phyloP scores from a whole-genome alignment of 1,139 yeast genomes.

The Zygoascus meyerae region DNA sequence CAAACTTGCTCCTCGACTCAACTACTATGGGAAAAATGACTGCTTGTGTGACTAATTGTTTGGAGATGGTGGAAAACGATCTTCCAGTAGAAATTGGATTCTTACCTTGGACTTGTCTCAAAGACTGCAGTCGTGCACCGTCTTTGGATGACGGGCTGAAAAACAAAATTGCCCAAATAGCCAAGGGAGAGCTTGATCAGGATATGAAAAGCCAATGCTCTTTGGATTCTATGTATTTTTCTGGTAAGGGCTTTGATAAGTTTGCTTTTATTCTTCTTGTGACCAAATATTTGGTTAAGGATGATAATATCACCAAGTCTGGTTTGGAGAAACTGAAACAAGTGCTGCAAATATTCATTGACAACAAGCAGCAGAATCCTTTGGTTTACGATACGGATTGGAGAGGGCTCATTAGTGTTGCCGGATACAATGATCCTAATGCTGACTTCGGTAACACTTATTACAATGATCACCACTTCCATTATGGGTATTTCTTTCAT shows the following conservation, averaged over 20 bases:
- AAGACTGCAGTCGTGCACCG: background rate
- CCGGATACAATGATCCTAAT: constrained; percentile 39
- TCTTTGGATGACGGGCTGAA: background rate
- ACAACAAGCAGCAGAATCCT: constrained; percentile 49
- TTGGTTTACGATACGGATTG: constrained; percentile 62
- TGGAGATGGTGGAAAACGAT: constrained; percentile 48
- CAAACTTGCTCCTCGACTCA: constrained; percentile 50
- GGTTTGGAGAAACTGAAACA: constrained; percentile 47
- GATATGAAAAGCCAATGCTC: constrained; percentile 49
- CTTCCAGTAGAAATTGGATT: constrained; percentile 45
- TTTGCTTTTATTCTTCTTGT: constrained; percentile 65
- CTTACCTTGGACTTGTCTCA: constrained; percentile 43
- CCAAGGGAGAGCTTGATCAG: constrained; percentile 51
- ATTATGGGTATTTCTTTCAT: constrained; percentile 65
- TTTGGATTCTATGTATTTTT: constrained; percentile 51
- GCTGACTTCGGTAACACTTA: constrained; percentile 60
- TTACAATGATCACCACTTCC: constrained; percentile 74
- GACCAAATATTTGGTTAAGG: constrained; percentile 48
- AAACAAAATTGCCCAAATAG: constrained; percentile 41
- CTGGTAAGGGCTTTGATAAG: constrained; percentile 69
- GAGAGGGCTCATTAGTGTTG: constrained; percentile 59
- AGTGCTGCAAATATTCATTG: constrained; percentile 48
- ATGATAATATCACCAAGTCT: constrained; percentile 43
- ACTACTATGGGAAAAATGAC: constrained; percentile 64
- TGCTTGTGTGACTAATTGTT: constrained; percentile 48